Evolutionary conservation across 176 grass and related monocot species (phyloP).

Genomic region (Alloteropsis semialata): DNA sequence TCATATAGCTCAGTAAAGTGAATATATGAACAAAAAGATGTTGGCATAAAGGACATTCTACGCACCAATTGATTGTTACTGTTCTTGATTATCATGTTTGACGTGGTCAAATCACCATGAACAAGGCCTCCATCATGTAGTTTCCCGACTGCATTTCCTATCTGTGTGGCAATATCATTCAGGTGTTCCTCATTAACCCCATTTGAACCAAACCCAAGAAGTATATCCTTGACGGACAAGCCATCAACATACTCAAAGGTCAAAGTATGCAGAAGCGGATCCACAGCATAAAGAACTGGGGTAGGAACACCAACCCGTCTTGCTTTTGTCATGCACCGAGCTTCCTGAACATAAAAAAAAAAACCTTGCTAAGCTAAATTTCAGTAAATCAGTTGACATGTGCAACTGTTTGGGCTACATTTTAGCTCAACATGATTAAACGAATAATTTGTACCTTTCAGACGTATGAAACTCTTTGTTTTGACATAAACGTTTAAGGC

Average conservation of each 20-base stretch:
- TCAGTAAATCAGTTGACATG: neutral
- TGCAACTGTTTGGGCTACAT: neutral
- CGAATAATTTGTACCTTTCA: slow-evolving; percentile 8
- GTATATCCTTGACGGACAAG: slow-evolving; percentile 76
- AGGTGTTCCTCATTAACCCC: slow-evolving; percentile 63
- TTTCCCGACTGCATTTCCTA: slow-evolving; percentile 83
- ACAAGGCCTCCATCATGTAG: slow-evolving; percentile 90
- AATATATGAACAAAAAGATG: neutral
- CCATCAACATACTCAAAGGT: slow-evolving; percentile 90
- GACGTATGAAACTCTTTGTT: neutral
- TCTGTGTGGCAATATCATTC: slow-evolving; percentile 74
- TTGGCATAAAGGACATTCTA: slow-evolving; percentile 5
- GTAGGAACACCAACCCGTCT: slow-evolving; percentile 86
- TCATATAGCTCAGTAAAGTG: neutral
- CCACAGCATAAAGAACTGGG: slow-evolving; percentile 81
- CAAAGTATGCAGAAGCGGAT: slow-evolving; percentile 73
- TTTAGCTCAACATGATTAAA: slow-evolving; percentile 15
- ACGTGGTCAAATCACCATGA: slow-evolving; percentile 93
- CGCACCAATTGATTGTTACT: slow-evolving; percentile 57
- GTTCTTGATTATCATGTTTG: slow-evolving; percentile 91
- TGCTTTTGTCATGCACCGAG: slow-evolving; percentile 96
- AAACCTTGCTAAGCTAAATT: slow-evolving; percentile 19
- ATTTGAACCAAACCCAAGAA: slow-evolving; percentile 76
- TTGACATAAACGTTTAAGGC: neutral
- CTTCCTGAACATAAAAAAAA: slow-evolving; percentile 54